phyloP scores from a whole-genome alignment of 2,329 filamentous ascomycete genomes.

The Phyllosticta citrichinensis region DNA sequence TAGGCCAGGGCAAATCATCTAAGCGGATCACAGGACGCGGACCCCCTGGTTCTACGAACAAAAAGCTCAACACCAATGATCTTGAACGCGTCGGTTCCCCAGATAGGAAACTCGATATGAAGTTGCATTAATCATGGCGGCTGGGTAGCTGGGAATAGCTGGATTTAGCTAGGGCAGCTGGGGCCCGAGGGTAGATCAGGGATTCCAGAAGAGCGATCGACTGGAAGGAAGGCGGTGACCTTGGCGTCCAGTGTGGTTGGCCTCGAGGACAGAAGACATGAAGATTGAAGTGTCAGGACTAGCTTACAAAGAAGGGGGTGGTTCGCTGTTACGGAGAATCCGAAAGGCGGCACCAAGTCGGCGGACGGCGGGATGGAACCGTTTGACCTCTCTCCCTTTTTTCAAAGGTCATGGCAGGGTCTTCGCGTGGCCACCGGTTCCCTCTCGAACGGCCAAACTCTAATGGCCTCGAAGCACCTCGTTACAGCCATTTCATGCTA shows the following conservation, averaged over 20 bases:
- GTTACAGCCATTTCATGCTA: background rate
- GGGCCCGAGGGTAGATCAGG: background rate
- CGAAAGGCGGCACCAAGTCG: background rate
- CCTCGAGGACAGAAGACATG: background rate
- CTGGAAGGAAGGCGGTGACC: background rate
- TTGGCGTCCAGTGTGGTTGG: background rate
- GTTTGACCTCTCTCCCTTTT: background rate
- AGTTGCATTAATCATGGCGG: background rate
- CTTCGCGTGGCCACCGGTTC: background rate
- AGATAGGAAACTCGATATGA: background rate
- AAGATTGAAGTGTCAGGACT: background rate
- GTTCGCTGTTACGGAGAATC: background rate
- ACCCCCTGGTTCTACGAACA: background rate
- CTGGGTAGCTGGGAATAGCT: background rate
- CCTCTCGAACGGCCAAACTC: background rate
- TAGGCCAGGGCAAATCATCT: background rate
- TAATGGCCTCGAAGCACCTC: background rate
- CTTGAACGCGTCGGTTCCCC: background rate
- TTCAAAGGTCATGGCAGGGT: background rate
- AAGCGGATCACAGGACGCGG: background rate
- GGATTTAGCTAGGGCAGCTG: background rate
- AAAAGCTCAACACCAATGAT: background rate
- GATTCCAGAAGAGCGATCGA: background rate
- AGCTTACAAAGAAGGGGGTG: background rate
- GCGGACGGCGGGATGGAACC: background rate